Evolutionary conservation across 1,284 basidiomycete species (phyloP).

Genomic region (Sporisorium exsertum): DNA sequence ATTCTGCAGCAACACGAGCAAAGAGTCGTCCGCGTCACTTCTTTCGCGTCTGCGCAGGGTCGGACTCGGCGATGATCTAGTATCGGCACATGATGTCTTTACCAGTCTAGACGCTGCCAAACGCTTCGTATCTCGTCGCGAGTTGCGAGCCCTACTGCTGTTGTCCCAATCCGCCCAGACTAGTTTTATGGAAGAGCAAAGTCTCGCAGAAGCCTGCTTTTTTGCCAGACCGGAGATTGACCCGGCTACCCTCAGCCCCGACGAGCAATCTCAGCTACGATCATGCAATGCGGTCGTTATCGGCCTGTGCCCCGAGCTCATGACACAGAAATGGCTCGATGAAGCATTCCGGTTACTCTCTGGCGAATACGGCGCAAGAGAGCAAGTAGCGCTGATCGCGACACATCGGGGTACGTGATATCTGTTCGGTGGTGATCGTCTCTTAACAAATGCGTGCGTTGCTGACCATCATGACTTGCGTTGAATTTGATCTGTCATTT

Average conservation of each 20-base stretch:
- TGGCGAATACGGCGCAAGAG: slow-evolving; percentile 24
- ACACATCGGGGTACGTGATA: slow-evolving; percentile 45
- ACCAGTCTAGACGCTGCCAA: slow-evolving; percentile 41
- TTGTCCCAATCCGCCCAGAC: slow-evolving; percentile 30
- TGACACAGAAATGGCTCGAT: slow-evolving; percentile 46
- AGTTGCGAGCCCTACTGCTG: slow-evolving; percentile 29
- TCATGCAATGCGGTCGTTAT: slow-evolving; percentile 39
- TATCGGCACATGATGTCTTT: slow-evolving; percentile 28
- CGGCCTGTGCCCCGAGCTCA: slow-evolving; percentile 44
- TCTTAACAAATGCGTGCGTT: neutral
- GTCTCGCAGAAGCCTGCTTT: slow-evolving; percentile 14
- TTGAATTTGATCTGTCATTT: neutral
- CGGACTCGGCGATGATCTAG: slow-evolving; percentile 14
- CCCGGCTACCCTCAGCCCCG: slow-evolving; percentile 10
- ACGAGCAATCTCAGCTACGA: slow-evolving; percentile 16
- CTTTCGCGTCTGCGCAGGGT: slow-evolving; percentile 31
- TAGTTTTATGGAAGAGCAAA: slow-evolving; percentile 11
- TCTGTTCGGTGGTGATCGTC: neutral
- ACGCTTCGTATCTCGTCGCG: slow-evolving; percentile 18
- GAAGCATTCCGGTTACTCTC: slow-evolving; percentile 37
- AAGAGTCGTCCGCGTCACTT: slow-evolving; percentile 35
- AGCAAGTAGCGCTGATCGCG: slow-evolving; percentile 32
- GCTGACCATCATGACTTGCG: neutral
- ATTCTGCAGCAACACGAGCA: slow-evolving; percentile 49
- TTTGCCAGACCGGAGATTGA: slow-evolving; percentile 21